Percentiles rank a stretch among this genome's conserved stretches.
Conservation (phyloP, 2,329 filamentous ascomycete genomes). For the Fusarium floridanum region DNA sequence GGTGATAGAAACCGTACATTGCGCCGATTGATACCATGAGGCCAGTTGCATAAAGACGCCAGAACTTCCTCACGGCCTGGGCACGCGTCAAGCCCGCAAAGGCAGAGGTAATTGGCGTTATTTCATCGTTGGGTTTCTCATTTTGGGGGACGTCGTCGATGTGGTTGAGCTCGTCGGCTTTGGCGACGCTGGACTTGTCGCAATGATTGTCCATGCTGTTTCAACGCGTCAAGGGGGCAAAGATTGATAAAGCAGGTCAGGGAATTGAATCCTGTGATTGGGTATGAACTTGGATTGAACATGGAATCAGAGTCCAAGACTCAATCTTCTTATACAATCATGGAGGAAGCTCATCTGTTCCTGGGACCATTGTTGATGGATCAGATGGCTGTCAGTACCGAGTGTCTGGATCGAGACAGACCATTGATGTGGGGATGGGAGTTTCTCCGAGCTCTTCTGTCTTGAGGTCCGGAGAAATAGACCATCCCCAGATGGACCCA, state of each 20-base stretch:
- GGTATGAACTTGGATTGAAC: background rate
- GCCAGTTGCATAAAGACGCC: background rate
- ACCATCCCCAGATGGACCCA: background rate
- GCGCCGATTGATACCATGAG: slow-evolving; percentile 1
- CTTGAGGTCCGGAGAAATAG: background rate
- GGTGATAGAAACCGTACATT: background rate
- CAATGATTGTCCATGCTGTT: background rate
- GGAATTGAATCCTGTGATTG: background rate
- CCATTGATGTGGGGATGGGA: background rate
- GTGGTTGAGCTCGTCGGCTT: background rate
- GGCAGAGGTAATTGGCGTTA: background rate
- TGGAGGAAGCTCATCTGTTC: background rate
- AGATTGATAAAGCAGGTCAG: background rate
- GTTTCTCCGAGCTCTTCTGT: background rate
- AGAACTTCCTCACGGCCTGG: background rate
- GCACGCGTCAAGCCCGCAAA: slow-evolving; percentile 7
- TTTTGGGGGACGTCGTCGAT: background rate
- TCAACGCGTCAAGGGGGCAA: background rate
- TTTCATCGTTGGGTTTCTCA: background rate
- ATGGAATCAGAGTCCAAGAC: background rate
- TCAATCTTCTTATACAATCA: background rate
- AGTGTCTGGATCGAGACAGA: background rate
- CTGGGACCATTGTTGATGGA: background rate
- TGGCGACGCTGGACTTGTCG: background rate
- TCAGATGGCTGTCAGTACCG: background rate